These are phyloP conservation scores for Amylocystis lapponica DNA, from an alignment of 768 basidiomycete species.

Conservation along the genomic window DNA sequence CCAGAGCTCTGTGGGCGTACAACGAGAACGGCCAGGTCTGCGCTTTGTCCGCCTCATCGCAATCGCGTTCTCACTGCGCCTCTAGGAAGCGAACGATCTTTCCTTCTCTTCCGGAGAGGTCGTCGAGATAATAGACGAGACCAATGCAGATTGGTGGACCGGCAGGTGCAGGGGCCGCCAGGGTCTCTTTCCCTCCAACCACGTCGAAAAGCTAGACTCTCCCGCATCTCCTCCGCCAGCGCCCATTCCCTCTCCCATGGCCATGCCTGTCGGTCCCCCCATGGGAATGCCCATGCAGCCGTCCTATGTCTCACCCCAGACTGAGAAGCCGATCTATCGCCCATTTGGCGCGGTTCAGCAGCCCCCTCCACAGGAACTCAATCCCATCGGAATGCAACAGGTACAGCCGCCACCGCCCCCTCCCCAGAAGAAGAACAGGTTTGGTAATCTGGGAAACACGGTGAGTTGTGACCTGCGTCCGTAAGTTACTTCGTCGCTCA, in stretches of 20 bases:
- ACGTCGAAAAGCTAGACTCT: slow-evolving; percentile 54
- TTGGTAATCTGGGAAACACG: slow-evolving; percentile 51
- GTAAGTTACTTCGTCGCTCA: background rate
- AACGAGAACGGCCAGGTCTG: slow-evolving; percentile 49
- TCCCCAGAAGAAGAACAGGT: slow-evolving; percentile 59
- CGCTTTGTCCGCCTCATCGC: background rate
- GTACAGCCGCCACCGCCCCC: slow-evolving; percentile 23
- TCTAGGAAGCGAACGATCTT: slow-evolving; percentile 82
- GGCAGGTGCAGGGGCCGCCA: slow-evolving; percentile 57
- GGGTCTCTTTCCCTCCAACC: slow-evolving; percentile 74
- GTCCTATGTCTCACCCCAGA: slow-evolving; percentile 2
- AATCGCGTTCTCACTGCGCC: slow-evolving; percentile 1
- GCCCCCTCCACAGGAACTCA: slow-evolving; percentile 20
- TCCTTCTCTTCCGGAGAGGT: slow-evolving; percentile 71
- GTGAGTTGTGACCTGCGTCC: slow-evolving; percentile 28
- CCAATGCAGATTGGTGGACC: slow-evolving; percentile 86
- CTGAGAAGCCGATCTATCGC: slow-evolving; percentile 26
- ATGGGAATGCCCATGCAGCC: slow-evolving; percentile 19
- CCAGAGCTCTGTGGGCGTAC: slow-evolving; percentile 62
- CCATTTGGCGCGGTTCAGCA: slow-evolving; percentile 33
- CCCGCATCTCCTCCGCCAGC: slow-evolving; percentile 15
- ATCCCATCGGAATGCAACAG: slow-evolving; percentile 36
- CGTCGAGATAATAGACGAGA: slow-evolving; percentile 74
- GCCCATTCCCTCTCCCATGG: slow-evolving; percentile 6
- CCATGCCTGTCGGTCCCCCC: slow-evolving; percentile 7